Base-by-base conservation (phyloP, 345 rosid genomes). In the Aquilaria malaccensis region DNA sequence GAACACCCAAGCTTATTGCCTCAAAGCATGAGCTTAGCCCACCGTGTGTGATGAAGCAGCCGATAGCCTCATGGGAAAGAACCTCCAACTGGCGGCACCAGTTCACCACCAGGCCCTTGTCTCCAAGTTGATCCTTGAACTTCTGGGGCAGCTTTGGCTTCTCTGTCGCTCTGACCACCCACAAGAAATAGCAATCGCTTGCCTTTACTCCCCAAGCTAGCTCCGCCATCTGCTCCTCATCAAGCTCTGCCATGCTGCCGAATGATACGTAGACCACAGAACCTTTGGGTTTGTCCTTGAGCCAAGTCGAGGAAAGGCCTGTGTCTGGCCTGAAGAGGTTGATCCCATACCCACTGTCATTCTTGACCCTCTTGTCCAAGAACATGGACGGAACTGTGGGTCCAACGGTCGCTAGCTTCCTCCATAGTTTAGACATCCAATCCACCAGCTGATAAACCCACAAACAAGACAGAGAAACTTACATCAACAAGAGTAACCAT, bases 41-140 rank as follows among this genome's bases (percentile, higher is more conserved):
- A 22, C 80, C 70, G n/a, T 79, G 86, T 0, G 81, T 76, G 9
- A 82, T 29, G 15, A 81, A 81, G 55, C 86, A 79, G 9, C 86
- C 80, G 0, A 64, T 48, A 3, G 74, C 50, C 4, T 72, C 65
- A 10, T 75, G 70, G 4, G 69, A 43, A 30, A 80, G 55, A n/a
- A 77, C 76, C 56, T 77, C 73, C 37, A 74, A 33, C 30, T 77
- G 74, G 1, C 56, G 67, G 45, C 83, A 72, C 86, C 80, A 79
- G 7, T 56, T 15, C 54, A 79, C 70, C 7, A 79, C 60, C 30
- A 81, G 33, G 45, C 76, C 69, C 30, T 45, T 61, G 3, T 15
- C 66, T 0, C 30, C 50, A 32, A 58, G 58, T 29, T 70, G 71
- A 11, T 61, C 59, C 9, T 9, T 4, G 1, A 74, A 79, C 13